Percentiles rank a stretch among this genome's conserved stretches.
Evolutionary conservation across 345 rosid species (phyloP).

Genomic region (Carallia brachiata): DNA sequence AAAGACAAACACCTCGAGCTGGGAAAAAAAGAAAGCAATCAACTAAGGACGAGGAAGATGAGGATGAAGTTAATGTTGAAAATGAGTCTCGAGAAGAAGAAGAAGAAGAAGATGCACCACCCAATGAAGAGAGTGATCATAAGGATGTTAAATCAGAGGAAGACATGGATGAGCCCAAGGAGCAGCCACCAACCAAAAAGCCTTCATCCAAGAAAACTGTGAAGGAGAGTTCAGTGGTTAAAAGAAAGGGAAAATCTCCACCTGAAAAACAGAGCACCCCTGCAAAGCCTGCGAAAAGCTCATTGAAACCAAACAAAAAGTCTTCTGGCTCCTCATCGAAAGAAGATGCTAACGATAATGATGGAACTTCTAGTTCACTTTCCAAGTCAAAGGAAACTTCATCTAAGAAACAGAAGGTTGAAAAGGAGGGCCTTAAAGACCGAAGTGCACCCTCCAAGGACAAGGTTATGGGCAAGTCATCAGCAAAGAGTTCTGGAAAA

Average conservation of each 20-base stretch:
- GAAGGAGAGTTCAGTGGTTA: conserved; percentile 44
- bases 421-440: conserved; percentile 44
- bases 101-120: conserved; percentile 30
- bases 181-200: conserved; percentile 35
- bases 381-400: conserved; percentile 44
- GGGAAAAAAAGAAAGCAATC: conserved; percentile 53
- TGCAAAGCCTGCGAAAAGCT: conserved; percentile 43
- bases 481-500: conserved; percentile 45
- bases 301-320: conserved; percentile 46
- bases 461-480: conserved; percentile 28
- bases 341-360: conserved; percentile 27
- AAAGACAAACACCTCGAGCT: conserved; percentile 38
- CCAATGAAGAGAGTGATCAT: conserved; percentile 52
- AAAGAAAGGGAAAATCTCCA: conserved; percentile 40
- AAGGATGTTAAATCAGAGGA: conserved; percentile 55
- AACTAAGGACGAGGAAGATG: conserved; percentile 49
- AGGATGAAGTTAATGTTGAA: conserved; percentile 53
- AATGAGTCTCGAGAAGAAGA: conserved; percentile 52
- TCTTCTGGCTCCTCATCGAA: conserved; percentile 49
- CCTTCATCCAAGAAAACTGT: conserved; percentile 43
- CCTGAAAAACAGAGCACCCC: conserved; percentile 41
- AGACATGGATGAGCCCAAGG: conserved; percentile 48
- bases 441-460: conserved; percentile 42
- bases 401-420: conserved; percentile 50
- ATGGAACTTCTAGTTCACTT: conserved; percentile 33